Evolutionary conservation across 352 stramenopile species (phyloP), one percentile per base, ranked within the genome.

Genomic region (Globisporangium nagaii): DNA sequence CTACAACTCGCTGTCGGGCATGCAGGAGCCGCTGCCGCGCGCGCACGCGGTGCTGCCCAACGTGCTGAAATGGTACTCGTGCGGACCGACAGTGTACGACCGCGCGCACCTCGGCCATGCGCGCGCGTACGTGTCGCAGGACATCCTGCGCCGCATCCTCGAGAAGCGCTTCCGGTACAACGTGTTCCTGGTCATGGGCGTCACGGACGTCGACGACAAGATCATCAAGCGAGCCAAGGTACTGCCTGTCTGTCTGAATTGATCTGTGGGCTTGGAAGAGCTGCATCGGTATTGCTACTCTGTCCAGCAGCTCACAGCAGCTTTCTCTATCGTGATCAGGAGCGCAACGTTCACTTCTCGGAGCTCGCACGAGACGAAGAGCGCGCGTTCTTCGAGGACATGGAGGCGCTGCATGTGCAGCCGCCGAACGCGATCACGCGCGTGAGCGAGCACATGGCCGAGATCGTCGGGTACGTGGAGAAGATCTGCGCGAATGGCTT

Each of bases 61-160:
- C 52, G 71, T 86, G 44, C 58, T 90, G 37, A 83, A 77, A 54
- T 99, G 96, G 96, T 99, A 99, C 75, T 90, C 93, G 13, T 99
- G 97, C 68, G 97, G 97, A 13, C 97, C 97, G 4, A 99, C 97
- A 0, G 97, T 99, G n/a, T 99, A 99, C 73, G 97, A 98, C 63
- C 85, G 81, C 28, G 90, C 95, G 9, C 97, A 99, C 67, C 64
- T 99, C 28, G 97, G 97, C 17, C 97, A 99, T 68, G 96, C 92
- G 13, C 71, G 96, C 48, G 97, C 94, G 24, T 98, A 98, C 68
- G 79, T 98, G 3, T 88, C 71, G 30, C 77, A 98, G 43, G 96
- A 99, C 61, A 95, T 98, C 56, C 35, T 98, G 7, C 82, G 91
- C 9, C 74, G 96, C 42, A 68, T 98, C 19, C 58, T 97, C 12